Evolutionary conservation across 140 eudicot genomes (phyloP).

Genomic region (Erigeron philadelphicus): DNA sequence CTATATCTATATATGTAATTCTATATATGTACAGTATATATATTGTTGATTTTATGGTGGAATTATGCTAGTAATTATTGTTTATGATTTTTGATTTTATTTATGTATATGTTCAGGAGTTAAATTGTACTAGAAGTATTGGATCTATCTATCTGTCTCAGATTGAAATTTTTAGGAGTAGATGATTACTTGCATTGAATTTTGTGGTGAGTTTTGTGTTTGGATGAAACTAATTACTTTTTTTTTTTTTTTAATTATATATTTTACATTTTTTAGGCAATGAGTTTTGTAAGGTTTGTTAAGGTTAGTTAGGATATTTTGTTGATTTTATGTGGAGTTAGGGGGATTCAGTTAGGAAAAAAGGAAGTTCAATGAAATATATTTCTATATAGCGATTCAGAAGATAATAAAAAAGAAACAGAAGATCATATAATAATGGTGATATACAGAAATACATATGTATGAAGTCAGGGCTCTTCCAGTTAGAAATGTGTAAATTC

Average conservation of each 20-base stretch:
- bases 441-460: too few relatives aligned
- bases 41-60: neutral
- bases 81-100: neutral
- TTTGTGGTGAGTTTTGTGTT: conserved; percentile 46
- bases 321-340: neutral
- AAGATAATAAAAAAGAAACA: too few relatives aligned
- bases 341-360: neutral
- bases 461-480: too few relatives aligned
- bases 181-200: conserved; percentile 38
- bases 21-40: too few relatives aligned
- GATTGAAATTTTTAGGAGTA: conserved; percentile 15
- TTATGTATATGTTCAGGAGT: conserved; percentile 19
- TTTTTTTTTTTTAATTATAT: neutral
- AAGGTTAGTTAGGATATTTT: neutral
- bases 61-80: neutral
- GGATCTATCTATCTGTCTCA: conserved; percentile 44
- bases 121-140: conserved; percentile 31
- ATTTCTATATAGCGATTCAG: too few relatives aligned
- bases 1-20: neutral
- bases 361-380: too few relatives aligned
- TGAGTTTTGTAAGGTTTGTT: neutral
- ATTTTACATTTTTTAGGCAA: too few relatives aligned
- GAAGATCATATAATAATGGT: too few relatives aligned
- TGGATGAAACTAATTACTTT: too few relatives aligned
- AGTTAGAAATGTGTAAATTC: too few relatives aligned